phyloP scores from a whole-genome alignment of 768 basidiomycete genomes.

The Hortiboletus flavorubellus region DNA sequence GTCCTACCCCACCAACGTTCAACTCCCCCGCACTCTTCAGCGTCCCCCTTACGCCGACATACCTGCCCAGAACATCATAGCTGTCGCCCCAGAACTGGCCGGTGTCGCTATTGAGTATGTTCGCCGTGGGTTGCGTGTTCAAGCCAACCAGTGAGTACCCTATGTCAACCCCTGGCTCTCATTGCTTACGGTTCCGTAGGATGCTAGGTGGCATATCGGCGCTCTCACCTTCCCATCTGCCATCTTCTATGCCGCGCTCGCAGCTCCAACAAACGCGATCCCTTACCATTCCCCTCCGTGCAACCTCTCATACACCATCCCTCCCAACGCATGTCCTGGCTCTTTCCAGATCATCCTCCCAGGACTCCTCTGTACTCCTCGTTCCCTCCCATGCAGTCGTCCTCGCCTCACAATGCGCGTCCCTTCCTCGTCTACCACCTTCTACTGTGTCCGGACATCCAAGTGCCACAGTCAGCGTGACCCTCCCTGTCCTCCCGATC shows the following conservation, averaged over 20 bases:
- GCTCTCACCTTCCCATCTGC: slow-evolving; percentile 46
- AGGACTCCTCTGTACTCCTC: slow-evolving; percentile 39
- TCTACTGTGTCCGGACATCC: slow-evolving; percentile 33
- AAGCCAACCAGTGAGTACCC: slow-evolving; percentile 43
- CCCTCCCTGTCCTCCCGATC: slow-evolving; percentile 60
- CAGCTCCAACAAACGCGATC: slow-evolving; percentile 32
- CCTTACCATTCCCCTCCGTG: slow-evolving; percentile 32
- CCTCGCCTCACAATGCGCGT: slow-evolving; percentile 65
- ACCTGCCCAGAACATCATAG: slow-evolving; percentile 48
- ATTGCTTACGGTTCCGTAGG: slow-evolving; percentile 35
- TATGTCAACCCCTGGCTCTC: slow-evolving; percentile 6
- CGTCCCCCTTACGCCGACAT: slow-evolving; percentile 60
- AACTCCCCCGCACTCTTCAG: slow-evolving; percentile 69
- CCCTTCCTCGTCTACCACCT: slow-evolving; percentile 54
- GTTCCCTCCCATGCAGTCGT: slow-evolving; percentile 70
- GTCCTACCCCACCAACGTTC: slow-evolving; percentile 39
- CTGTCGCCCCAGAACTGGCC: slow-evolving; percentile 50
- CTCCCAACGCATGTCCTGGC: slow-evolving; percentile 56
- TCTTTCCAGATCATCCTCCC: slow-evolving; percentile 31
- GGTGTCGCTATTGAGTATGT: slow-evolving; percentile 63
- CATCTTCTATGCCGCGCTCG: slow-evolving; percentile 27
- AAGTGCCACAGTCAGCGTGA: slow-evolving; percentile 33
- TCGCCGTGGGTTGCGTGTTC: slow-evolving; percentile 44
- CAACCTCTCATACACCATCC: slow-evolving; percentile 18
- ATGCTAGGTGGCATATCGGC: slow-evolving; percentile 42